A percentile compares a stretch with the other conserved stretches of the same genome.
Conservation (phyloP, 2,329 filamentous ascomycete genomes). For the Nakataea oryzae region DNA sequence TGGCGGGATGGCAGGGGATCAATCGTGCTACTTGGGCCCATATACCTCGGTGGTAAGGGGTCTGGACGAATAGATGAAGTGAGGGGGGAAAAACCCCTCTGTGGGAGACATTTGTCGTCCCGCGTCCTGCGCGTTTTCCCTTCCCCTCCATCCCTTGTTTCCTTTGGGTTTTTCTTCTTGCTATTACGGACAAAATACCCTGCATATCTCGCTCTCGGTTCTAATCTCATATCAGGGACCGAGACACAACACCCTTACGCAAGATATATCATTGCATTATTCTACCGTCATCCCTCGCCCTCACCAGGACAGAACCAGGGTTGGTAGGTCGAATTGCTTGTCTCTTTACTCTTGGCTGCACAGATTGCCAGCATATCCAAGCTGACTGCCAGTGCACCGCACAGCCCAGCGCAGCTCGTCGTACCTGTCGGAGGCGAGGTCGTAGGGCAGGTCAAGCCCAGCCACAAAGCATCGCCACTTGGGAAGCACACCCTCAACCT, state of each 20-base stretch:
- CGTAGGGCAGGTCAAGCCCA: not conserved
- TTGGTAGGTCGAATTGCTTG: not conserved
- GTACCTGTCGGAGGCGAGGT: not conserved
- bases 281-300: too few relatives aligned
- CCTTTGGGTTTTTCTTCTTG: not conserved
- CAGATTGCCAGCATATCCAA: not conserved
- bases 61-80: not conserved
- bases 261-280: not conserved
- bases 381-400: not conserved
- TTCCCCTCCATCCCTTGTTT: not conserved
- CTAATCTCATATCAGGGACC: not conserved
- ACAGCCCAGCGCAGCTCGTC: not conserved
- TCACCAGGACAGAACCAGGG: not conserved
- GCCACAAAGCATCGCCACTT: too few relatives aligned
- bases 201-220: not conserved
- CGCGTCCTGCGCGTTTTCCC: too few relatives aligned
- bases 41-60: not conserved
- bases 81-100: not conserved
- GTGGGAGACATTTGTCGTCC: not conserved
- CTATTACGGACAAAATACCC: not conserved
- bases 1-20: conserved; percentile 21
- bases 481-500: conserved; percentile 1
- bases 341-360: not conserved
- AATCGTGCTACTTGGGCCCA: not conserved
- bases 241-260: not conserved